Evolutionary conservation across 2,329 filamentous ascomycete genomes (phyloP).

Genomic region (Talaromyces albobiverticillius): DNA sequence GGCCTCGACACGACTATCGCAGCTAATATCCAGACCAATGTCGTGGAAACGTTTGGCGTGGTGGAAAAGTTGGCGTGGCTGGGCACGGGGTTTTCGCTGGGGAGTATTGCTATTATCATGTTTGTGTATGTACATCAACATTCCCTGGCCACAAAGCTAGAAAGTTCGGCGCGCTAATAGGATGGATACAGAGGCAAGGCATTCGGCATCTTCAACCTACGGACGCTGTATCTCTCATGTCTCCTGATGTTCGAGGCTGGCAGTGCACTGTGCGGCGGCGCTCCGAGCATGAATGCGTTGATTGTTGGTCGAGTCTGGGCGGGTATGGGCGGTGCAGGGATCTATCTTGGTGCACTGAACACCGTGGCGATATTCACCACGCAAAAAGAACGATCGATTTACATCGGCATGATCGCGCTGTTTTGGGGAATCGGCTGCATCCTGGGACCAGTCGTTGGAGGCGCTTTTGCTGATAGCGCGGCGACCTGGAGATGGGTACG

Average conservation of each 20-base stretch:
- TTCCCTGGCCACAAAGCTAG: no score
- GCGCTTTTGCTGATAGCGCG: constrained; percentile 29
- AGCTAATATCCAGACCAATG: constrained; percentile 43
- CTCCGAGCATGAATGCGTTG: constrained; percentile 45
- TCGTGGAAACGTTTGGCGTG: constrained; percentile 35
- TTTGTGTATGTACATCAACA: constrained; percentile 1
- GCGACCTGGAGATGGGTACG: constrained; percentile 26
- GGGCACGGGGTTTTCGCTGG: constrained; percentile 38
- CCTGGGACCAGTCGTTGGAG: constrained; percentile 39
- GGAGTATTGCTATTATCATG: constrained; percentile 22
- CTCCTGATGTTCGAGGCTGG: constrained; percentile 31
- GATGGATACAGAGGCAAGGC: constrained; percentile 1
- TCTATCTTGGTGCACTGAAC: constrained; percentile 23
- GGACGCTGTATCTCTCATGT: constrained; percentile 9
- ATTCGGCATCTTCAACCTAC: constrained; percentile 7
- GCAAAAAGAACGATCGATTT: constrained; percentile 25
- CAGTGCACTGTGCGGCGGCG: constrained; percentile 43
- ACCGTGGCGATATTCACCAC: constrained; percentile 17
- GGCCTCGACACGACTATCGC: constrained; percentile 45
- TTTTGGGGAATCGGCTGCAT: constrained; percentile 36
- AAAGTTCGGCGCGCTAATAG: background rate
- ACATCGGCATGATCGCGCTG: constrained; percentile 32
- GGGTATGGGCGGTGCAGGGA: constrained; percentile 32
- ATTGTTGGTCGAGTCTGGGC: constrained; percentile 42
- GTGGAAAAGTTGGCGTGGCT: constrained; percentile 43